These are phyloP conservation scores for Citrus cavaleriei DNA, from an alignment of 345 rosid species.

Conservation along the genomic window DNA sequence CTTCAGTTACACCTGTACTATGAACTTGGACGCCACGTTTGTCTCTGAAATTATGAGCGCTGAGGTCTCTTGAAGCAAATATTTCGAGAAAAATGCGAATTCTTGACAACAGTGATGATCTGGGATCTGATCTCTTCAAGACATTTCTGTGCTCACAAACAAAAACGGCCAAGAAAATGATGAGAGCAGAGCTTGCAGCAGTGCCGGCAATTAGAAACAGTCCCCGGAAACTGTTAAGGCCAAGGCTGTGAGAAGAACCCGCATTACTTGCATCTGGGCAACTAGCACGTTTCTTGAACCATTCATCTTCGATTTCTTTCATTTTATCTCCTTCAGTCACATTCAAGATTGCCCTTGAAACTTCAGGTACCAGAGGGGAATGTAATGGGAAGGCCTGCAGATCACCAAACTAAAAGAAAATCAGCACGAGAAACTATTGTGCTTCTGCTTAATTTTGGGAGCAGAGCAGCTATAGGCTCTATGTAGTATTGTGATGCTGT, in stretches of 20 bases:
- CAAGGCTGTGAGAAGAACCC: slow-evolving; percentile 32
- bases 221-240: slow-evolving; percentile 41
- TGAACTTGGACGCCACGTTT: slow-evolving; percentile 10
- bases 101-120: slow-evolving; percentile 22
- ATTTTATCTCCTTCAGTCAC: slow-evolving; percentile 31
- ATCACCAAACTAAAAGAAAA: background rate
- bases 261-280: slow-evolving; percentile 21
- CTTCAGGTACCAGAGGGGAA: slow-evolving; percentile 40
- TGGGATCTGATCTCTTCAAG: slow-evolving; percentile 9
- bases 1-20: background rate
- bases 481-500: no score
- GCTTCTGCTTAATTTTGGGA: no score
- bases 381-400: slow-evolving; percentile 39
- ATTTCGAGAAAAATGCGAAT: slow-evolving; percentile 11
- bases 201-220: slow-evolving; percentile 34
- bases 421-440: background rate
- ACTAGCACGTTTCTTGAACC: slow-evolving; percentile 11
- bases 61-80: slow-evolving; percentile 32
- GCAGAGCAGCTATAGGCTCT: no score
- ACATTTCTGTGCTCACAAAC: slow-evolving; percentile 6
- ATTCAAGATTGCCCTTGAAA: slow-evolving; percentile 41
- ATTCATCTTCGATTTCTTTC: slow-evolving; percentile 26
- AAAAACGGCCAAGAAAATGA: slow-evolving; percentile 21
- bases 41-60: slow-evolving; percentile 25
- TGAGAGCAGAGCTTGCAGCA: slow-evolving; percentile 23